phyloP scores from a whole-genome alignment of 768 basidiomycete genomes.

The Kwoniella bestiolae region DNA sequence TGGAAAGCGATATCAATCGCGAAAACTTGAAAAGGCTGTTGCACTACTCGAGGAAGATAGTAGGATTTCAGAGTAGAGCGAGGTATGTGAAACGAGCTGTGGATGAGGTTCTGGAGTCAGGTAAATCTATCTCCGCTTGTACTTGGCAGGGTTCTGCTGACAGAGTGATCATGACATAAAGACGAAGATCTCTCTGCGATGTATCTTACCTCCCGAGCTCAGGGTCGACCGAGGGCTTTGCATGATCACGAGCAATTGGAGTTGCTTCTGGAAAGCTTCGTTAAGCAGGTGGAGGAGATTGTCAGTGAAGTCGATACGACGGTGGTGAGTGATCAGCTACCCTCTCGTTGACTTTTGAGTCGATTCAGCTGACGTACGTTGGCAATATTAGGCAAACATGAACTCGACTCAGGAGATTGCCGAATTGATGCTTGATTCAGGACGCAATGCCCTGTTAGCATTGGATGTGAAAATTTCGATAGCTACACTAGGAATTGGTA shows the following conservation, averaged over 20 bases:
- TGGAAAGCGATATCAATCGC: conserved; percentile 93
- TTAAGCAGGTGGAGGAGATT: conserved; percentile 95
- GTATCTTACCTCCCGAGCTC: conserved; percentile 88
- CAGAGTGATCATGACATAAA: conserved; percentile 57
- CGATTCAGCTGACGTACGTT: too few species aligned
- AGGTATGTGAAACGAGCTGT: conserved; percentile 86
- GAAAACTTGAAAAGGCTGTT: conserved; percentile 90
- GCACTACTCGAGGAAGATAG: conserved; percentile 86
- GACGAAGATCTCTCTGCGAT: conserved; percentile 94
- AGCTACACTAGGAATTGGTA: conserved; percentile 86
- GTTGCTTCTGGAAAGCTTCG: conserved; percentile 87
- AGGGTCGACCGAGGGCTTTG: conserved; percentile 64
- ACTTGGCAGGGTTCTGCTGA: too few species aligned
- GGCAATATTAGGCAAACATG: conserved; percentile 73
- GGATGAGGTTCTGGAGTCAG: conserved; percentile 89
- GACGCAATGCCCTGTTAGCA: conserved; percentile 87
- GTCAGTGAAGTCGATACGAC: conserved; percentile 89
- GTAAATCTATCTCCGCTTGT: too few species aligned
- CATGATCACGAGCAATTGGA: conserved; percentile 93
- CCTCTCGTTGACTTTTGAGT: neutral
- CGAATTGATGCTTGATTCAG: conserved; percentile 92
- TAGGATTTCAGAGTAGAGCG: conserved; percentile 88
- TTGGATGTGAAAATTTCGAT: conserved; percentile 97
- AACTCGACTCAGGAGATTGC: conserved; percentile 98
- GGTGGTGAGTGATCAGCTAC: conserved; percentile 62